Conservation (phyloP, 805 yeast genomes). For the Saccharomyces paradoxus region DNA sequence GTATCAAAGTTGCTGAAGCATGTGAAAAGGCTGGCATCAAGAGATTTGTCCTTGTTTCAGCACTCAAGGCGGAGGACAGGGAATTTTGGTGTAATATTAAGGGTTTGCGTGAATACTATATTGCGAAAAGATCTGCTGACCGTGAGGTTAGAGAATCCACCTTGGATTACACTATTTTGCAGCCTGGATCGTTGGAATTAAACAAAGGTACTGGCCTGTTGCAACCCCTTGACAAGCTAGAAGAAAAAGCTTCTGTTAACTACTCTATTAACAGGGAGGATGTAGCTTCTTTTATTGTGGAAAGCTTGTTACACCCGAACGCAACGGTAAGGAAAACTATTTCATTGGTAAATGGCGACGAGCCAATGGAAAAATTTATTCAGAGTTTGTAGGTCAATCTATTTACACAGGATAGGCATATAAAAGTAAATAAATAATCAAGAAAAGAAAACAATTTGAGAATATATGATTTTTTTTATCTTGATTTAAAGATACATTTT, state of each 20-base stretch:
- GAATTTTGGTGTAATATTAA: slow-evolving; percentile 34
- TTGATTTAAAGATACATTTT: not conserved
- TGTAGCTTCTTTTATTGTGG: slow-evolving; percentile 43
- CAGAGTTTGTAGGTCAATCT: slow-evolving; percentile 1
- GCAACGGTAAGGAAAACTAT: slow-evolving; percentile 37
- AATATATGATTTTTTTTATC: not conserved
- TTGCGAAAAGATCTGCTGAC: slow-evolving; percentile 58
- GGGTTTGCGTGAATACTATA: slow-evolving; percentile 42
- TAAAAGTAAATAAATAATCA: not conserved
- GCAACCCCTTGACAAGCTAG: slow-evolving; percentile 7
- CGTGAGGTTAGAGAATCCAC: slow-evolving; percentile 33
- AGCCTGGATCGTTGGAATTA: slow-evolving; percentile 41
- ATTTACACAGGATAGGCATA: not conserved
- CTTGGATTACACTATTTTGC: slow-evolving; percentile 48
- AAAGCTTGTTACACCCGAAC: slow-evolving; percentile 31
- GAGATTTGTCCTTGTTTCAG: slow-evolving; percentile 48
- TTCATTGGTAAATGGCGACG: slow-evolving; percentile 38
- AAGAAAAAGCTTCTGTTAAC: slow-evolving; percentile 14
- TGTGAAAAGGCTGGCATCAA: slow-evolving; percentile 36
- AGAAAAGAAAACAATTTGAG: not conserved
- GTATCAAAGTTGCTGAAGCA: slow-evolving; percentile 50
- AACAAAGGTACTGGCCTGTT: slow-evolving; percentile 39
- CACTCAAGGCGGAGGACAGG: slow-evolving; percentile 46
- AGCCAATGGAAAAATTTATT: slow-evolving; percentile 19
- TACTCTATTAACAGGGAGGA: slow-evolving; percentile 41